These are phyloP conservation scores for Komagataella kurtzmanii DNA, from an alignment of 805 yeast species.

Conservation along the genomic window DNA sequence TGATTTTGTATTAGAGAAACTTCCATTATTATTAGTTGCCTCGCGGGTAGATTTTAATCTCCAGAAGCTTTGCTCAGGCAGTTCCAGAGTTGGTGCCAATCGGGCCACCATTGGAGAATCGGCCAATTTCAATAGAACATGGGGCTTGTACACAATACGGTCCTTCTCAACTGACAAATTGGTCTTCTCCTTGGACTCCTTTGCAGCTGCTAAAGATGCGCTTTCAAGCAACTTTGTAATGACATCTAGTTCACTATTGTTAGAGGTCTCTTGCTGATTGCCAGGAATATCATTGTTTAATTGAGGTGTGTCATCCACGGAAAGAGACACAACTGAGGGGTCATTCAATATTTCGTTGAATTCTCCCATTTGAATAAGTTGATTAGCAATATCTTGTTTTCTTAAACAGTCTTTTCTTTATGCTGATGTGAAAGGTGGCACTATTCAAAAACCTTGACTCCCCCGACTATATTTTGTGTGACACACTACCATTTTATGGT, in stretches of 20 bases:
- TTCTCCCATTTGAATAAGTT: neutral
- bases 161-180: neutral
- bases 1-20: neutral
- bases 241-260: constrained; percentile 11
- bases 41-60: constrained; percentile 2
- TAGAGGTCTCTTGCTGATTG: neutral
- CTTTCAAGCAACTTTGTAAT: constrained; percentile 28
- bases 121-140: neutral
- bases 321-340: neutral
- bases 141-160: neutral
- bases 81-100: constrained; percentile 3
- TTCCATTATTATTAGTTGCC: constrained; percentile 4
- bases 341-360: neutral
- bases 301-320: neutral
- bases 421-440: neutral
- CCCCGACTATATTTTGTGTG: neutral
- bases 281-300: neutral
- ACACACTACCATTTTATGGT: neutral
- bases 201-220: constrained; percentile 33
- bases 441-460: neutral
- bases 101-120: neutral
- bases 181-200: constrained; percentile 22
- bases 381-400: neutral
- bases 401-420: neutral
- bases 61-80: constrained; percentile 6